Evolutionary conservation across 2,329 filamentous ascomycete genomes (phyloP).

Genomic region (Teratosphaeriaceae sp.): DNA sequence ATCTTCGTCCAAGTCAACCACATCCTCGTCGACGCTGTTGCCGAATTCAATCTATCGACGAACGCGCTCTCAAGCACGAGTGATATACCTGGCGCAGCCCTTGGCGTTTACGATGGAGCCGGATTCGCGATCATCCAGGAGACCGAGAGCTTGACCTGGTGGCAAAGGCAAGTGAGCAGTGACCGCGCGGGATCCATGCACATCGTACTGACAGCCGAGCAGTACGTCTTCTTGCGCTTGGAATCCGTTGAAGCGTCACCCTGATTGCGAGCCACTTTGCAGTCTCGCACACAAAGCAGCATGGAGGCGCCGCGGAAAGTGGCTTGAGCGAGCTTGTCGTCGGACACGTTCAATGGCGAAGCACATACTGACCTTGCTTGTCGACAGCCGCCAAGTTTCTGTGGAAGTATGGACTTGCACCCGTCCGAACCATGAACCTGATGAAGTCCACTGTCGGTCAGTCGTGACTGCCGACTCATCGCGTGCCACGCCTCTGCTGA

Average conservation of each 20-base stretch:
- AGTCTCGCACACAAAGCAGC: too few species aligned
- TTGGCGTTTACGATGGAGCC: conserved; percentile 81
- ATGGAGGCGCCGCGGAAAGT: too few species aligned
- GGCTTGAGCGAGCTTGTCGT: too few species aligned
- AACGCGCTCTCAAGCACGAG: conserved; percentile 33
- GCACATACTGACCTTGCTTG: too few species aligned
- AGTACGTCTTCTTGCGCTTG: too few species aligned
- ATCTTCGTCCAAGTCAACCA: conserved; percentile 85
- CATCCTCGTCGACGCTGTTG: conserved; percentile 69
- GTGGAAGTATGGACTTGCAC: conserved; percentile 79
- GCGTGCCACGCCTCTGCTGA: conserved; percentile 64
- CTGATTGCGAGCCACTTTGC: too few species aligned
- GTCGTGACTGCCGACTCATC: conserved; percentile 31
- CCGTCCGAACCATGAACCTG: conserved; percentile 64
- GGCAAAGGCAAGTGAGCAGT: conserved; percentile 72
- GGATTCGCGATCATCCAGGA: conserved; percentile 63
- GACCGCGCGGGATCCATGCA: too few species aligned
- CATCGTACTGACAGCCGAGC: conserved; percentile 62
- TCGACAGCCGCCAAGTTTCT: too few species aligned
- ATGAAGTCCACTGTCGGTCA: conserved; percentile 59
- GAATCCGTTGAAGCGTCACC: too few species aligned
- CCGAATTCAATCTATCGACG: conserved; percentile 62
- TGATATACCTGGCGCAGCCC: conserved; percentile 43
- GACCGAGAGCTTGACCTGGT: conserved; percentile 58
- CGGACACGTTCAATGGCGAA: too few species aligned